Evolutionary conservation across 2,329 filamentous ascomycete genomes (phyloP).

Genomic region (Colletotrichum orchidophilum): DNA sequence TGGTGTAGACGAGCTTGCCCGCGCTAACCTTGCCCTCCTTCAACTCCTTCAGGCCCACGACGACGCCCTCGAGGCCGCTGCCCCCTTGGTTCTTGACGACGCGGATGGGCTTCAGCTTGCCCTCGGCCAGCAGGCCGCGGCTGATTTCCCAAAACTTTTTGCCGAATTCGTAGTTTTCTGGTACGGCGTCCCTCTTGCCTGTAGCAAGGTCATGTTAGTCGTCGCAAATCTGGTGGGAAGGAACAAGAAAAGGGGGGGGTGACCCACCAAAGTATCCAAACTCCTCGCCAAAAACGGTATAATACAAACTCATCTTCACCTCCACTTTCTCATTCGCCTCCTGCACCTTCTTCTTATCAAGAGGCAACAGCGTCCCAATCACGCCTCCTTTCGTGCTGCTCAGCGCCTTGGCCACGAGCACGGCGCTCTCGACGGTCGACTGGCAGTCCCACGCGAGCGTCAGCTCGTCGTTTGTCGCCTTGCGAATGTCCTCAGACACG

Average conservation of each 20-base stretch:
- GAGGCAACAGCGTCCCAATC: constrained; percentile 51
- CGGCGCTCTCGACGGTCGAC: constrained; percentile 14
- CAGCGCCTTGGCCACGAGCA: constrained; percentile 38
- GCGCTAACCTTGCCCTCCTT: constrained; percentile 47
- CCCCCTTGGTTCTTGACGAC: constrained; percentile 42
- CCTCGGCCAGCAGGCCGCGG: constrained; percentile 43
- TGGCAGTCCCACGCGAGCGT: constrained; percentile 41
- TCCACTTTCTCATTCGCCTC: constrained; percentile 52
- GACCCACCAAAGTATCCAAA: constrained; percentile 37
- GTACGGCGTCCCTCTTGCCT: constrained; percentile 21
- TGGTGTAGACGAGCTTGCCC: constrained; percentile 54
- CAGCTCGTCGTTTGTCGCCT: constrained; percentile 37
- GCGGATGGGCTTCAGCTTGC: constrained; percentile 45
- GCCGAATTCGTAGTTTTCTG: constrained; percentile 44
- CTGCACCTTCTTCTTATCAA: constrained; percentile 48
- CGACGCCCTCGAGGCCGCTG: constrained; percentile 44
- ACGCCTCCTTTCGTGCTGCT: constrained; percentile 38
- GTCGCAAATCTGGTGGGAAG: background rate
- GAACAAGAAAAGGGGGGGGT: background rate
- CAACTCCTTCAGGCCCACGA: constrained; percentile 45
- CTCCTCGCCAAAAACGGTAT: constrained; percentile 47
- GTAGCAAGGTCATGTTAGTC: background rate
- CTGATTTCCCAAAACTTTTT: constrained; percentile 47
- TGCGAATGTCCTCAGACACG: constrained; percentile 38
- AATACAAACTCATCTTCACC: constrained; percentile 45